Base-by-base conservation (phyloP, 805 yeast species). In the Schizosaccharomyces cryophilus region DNA sequence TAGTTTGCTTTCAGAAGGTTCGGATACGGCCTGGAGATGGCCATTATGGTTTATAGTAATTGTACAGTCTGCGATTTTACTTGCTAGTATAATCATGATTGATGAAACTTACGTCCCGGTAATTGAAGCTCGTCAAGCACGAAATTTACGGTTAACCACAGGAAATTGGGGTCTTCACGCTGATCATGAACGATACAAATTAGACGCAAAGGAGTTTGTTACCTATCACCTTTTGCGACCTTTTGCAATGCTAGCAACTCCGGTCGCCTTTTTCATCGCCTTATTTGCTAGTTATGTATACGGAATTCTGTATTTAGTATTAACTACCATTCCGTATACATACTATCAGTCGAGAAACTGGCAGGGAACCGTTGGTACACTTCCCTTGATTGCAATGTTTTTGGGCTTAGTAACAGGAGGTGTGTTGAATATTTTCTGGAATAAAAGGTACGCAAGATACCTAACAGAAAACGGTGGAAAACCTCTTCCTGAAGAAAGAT, bases 131-230 rank as follows among this genome's bases (percentile, higher is more conserved):
- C 75, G 69, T 51, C 79, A 83, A 68, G 96, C 96, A 21, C 71
- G 70, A 61, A 77, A 70, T 67, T 69, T 87, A 66, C 80, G 96
- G 73, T 77, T 78, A 67, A 83, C 82, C 69, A 85, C 95, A 5
- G 89, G 93, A 58, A 85, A 88, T 69, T 75, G 76, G 63, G 84
- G 84, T 67, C 85, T 86, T 64, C 87, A 87, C 87, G 86, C 96
- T 26, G 94, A 86, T 72, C 94, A 86, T 70, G 96, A 89, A 70
- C 93, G 90, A 38, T 81, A 80, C 69, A 87, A 87, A 59, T 70
- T 87, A 70, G 73, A 84, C 1, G 69, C 85, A 59, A 74, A 73
- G 42, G 95, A 89, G 69, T 75, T 89, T 70, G 66, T 87, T 63
- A 77, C 79, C 63, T 79, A 85, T 29, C 86, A 88, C 73, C 75